phyloP scores from a whole-genome alignment of 2,329 filamentous ascomycete genomes.

The Monilinia laxa region DNA sequence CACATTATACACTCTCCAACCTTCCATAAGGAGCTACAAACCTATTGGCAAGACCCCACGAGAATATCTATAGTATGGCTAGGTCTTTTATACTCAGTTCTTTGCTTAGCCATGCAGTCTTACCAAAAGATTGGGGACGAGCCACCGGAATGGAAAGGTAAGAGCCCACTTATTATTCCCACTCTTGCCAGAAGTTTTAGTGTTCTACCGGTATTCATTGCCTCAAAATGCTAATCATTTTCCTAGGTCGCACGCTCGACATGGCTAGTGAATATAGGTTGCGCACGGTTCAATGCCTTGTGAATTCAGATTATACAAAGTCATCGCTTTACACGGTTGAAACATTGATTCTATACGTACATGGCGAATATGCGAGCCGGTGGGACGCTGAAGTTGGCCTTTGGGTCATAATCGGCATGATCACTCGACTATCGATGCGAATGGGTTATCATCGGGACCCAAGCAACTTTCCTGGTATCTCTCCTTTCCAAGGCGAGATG shows the following conservation, averaged over 20 bases:
- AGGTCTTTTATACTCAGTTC: constrained; percentile 71
- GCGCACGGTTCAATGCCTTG: constrained; percentile 74
- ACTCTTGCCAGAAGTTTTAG: neutral
- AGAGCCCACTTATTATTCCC: neutral
- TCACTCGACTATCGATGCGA: constrained; percentile 55
- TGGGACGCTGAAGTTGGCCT: constrained; percentile 65
- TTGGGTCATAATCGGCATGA: constrained; percentile 53
- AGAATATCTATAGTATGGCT: constrained; percentile 77
- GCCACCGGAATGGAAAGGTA: constrained; percentile 69
- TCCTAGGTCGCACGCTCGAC: constrained; percentile 49
- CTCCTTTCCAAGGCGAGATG: constrained; percentile 78
- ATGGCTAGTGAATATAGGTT: constrained; percentile 64
- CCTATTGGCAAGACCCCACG: constrained; percentile 69
- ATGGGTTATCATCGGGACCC: constrained; percentile 70
- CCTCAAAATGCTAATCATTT: constrained; percentile 22
- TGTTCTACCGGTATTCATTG: neutral
- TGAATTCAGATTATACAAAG: constrained; percentile 74
- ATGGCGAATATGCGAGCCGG: constrained; percentile 71
- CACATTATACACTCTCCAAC: constrained; percentile 80
- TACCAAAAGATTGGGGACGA: constrained; percentile 79
- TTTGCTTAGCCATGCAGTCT: constrained; percentile 75
- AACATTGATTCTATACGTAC: constrained; percentile 71
- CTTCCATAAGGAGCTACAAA: constrained; percentile 70
- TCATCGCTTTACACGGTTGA: constrained; percentile 75
- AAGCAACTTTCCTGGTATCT: constrained; percentile 69